These are phyloP conservation scores for Agroathelia rolfsii DNA, from an alignment of 1,284 basidiomycete genomes.

Conservation along the genomic window DNA sequence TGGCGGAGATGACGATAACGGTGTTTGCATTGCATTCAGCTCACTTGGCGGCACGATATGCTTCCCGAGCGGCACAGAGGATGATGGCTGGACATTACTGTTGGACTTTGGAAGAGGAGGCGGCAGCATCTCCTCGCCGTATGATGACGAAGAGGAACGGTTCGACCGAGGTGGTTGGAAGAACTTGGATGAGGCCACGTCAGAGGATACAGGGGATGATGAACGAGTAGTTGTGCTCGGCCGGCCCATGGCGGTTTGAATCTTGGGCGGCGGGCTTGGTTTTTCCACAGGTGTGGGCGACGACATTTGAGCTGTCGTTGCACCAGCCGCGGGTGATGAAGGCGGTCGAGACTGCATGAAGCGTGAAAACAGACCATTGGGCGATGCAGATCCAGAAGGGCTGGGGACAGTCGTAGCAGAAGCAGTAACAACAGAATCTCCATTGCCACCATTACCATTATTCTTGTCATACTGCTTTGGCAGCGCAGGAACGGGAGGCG, in stretches of 20 bases:
- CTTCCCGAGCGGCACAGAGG: constrained; percentile 19
- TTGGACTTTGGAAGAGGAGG: constrained; percentile 27
- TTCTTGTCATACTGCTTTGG: constrained; percentile 30
- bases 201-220: constrained; percentile 48
- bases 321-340: constrained; percentile 19
- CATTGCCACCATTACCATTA: not conserved
- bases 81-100: too few species aligned
- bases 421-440: constrained; percentile 1
- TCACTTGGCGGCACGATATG: constrained; percentile 46
- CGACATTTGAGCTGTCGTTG: constrained; percentile 10
- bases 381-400: constrained; percentile 5
- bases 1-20: too few species aligned
- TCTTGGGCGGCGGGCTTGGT: constrained; percentile 12
- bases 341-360: constrained; percentile 24
- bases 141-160: constrained; percentile 48
- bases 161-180: constrained; percentile 38
- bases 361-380: constrained; percentile 10
- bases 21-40: constrained; percentile 24
- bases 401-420: constrained; percentile 1
- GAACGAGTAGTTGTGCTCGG: constrained; percentile 36
- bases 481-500: constrained; percentile 55
- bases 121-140: constrained; percentile 31
- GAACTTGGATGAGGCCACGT: constrained; percentile 40
- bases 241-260: constrained; percentile 15
- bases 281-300: constrained; percentile 5